Evolutionary conservation across 305 asterid species (phyloP).

Genomic region (Fraxinus latifolia): DNA sequence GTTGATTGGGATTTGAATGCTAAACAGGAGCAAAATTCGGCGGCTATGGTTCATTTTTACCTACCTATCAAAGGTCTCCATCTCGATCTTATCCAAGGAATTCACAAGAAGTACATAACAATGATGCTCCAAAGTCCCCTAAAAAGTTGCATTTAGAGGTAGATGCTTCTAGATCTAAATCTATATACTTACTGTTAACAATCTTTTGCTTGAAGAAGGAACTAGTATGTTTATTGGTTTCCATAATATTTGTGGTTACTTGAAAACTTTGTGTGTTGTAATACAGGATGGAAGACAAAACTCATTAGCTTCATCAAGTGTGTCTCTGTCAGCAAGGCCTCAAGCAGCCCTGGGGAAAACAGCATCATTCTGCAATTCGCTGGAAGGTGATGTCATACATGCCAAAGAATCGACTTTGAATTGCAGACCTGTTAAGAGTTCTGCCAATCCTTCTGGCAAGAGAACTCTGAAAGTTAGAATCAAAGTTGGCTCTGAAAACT

Average conservation of each 20-base stretch:
- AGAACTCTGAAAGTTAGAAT: slow-evolving; percentile 73
- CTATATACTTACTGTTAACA: background rate
- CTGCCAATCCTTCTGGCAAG: slow-evolving; percentile 52
- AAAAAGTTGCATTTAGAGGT: slow-evolving; percentile 62
- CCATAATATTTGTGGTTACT: slow-evolving; percentile 24
- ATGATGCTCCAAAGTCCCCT: slow-evolving; percentile 46
- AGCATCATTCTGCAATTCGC: slow-evolving; percentile 32
- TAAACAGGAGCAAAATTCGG: slow-evolving; percentile 86
- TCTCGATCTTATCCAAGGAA: slow-evolving; percentile 57
- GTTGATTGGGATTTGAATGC: slow-evolving; percentile 35
- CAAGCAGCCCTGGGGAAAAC: slow-evolving; percentile 45
- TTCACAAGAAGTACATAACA: slow-evolving; percentile 47
- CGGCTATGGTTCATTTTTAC: slow-evolving; percentile 94
- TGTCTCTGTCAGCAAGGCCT: slow-evolving; percentile 50
- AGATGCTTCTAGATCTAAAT: slow-evolving; percentile 28
- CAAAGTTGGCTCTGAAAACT: slow-evolving; percentile 68
- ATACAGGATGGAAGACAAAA: slow-evolving; percentile 65
- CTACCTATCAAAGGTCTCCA: slow-evolving; percentile 81
- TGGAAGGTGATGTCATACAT: slow-evolving; percentile 38
- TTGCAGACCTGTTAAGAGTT: slow-evolving; percentile 40
- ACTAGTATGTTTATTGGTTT: slow-evolving; percentile 10
- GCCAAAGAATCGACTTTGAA: slow-evolving; percentile 48
- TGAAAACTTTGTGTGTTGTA: slow-evolving; percentile 32
- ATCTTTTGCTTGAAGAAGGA: background rate
- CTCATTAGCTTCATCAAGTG: slow-evolving; percentile 50